Evolutionary conservation across 228 moss, liverwort and hornwort genomes (phyloP).

Genomic region (Sphagnum magellanicum): DNA sequence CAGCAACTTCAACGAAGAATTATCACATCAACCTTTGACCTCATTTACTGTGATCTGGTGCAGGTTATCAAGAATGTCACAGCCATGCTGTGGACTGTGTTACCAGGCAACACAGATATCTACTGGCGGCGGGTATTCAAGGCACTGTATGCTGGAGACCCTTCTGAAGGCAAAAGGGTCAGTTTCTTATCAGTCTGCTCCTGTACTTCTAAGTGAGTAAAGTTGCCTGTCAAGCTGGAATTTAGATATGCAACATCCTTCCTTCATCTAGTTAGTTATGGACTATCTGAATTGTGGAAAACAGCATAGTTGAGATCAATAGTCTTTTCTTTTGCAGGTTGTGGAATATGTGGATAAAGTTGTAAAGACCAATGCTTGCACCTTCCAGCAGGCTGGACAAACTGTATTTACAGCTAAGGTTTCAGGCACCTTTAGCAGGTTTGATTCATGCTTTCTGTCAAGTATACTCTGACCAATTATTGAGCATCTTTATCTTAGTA

Average conservation of each 20-base stretch:
- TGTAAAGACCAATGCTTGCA: conserved; percentile 46
- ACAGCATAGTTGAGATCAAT: no score
- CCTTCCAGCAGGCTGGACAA: conserved; percentile 60
- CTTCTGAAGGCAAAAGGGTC: conserved; percentile 67
- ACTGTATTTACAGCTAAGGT: conserved; percentile 81
- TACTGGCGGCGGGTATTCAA: conserved; percentile 70
- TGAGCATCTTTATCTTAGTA: not conserved
- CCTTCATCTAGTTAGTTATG: not conserved
- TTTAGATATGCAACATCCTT: not conserved
- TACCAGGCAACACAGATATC: conserved; percentile 68
- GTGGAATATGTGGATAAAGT: conserved; percentile 86
- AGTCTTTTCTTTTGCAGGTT: conserved; percentile 31
- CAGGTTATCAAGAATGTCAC: conserved; percentile 83
- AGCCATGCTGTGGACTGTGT: conserved; percentile 63
- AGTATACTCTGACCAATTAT: no score
- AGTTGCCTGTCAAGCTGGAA: not conserved
- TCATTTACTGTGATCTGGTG: conserved; percentile 1
- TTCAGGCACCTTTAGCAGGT: conserved; percentile 96
- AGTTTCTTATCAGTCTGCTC: conserved; percentile 1
- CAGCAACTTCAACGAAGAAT: not conserved
- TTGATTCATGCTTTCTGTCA: not conserved
- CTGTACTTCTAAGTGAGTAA: not conserved
- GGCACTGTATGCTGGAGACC: conserved; percentile 70
- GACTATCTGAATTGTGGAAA: no score
- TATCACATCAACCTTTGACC: not conserved